A percentile compares a stretch with the other conserved stretches of the same genome.
Conservation (phyloP, 805 yeast genomes). For the Blastobotrys americana region DNA sequence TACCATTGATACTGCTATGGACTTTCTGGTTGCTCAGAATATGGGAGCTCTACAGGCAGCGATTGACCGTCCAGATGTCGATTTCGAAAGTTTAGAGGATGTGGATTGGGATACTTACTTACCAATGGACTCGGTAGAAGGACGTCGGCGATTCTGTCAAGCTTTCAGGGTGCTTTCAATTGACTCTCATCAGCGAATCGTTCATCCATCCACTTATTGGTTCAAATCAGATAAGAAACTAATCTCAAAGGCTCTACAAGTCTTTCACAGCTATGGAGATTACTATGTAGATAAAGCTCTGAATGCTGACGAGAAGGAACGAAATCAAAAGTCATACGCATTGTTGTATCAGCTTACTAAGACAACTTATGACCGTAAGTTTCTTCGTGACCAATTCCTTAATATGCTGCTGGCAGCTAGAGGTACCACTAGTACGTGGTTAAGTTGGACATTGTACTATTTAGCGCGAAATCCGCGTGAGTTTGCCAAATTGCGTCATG, state of each 20-base stretch:
- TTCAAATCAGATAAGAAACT: neutral
- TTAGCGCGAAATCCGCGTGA: constrained; percentile 37
- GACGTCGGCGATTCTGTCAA: constrained; percentile 1
- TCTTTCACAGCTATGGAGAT: neutral
- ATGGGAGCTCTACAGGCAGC: constrained; percentile 1
- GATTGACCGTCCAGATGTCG: neutral
- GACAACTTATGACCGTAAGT: constrained; percentile 38
- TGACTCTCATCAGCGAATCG: neutral
- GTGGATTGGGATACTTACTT: neutral
- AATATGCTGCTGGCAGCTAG: constrained; percentile 44
- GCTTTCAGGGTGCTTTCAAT: neutral
- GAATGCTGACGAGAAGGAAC: constrained; percentile 6
- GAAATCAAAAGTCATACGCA: constrained; percentile 34
- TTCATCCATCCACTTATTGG: constrained; percentile 1
- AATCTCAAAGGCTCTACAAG: neutral
- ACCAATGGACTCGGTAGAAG: constrained; percentile 3
- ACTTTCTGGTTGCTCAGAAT: constrained; percentile 10
- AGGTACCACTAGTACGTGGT: constrained; percentile 44
- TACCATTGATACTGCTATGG: constrained; percentile 9
- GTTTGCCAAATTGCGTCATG: constrained; percentile 32
- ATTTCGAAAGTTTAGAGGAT: neutral
- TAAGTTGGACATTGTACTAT: constrained; percentile 38
- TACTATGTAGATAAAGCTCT: neutral
- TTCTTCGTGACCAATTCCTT: constrained; percentile 41
- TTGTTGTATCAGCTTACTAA: constrained; percentile 41